Base-by-base conservation (phyloP, 2,329 filamentous ascomycete species). In the Xylogone sp. region DNA sequence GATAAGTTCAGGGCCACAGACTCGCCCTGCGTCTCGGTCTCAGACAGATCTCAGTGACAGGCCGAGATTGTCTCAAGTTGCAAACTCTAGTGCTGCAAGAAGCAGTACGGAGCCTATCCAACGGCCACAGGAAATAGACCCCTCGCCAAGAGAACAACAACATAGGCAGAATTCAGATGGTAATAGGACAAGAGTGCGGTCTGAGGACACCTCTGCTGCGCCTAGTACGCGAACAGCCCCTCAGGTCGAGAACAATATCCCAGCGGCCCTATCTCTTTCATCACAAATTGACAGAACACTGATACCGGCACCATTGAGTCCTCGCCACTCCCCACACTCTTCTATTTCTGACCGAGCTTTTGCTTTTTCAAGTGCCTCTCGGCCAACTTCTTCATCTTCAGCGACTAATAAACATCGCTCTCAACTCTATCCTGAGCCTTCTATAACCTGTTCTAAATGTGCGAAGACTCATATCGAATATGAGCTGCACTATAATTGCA, bases 401-500 rank as follows among this genome's bases (percentile, higher is more conserved):
- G 34, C 53, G 49, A 62, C 64, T 16, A 65, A 66, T 42, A 56
- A 59, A 42, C 53, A 63, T 43, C 58, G 56, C 3, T 48, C 58
- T 19, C 71, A 81, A 60, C 70, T 82, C 1, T 89, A 81, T 56
- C 68, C 74, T 1, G 90, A 95, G 62, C 90, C 91, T 1, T 83
- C 82, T 1, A 81, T 96, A 47, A 76, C 75, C 8, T 97, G 93
- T 66, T 79, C 83, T 34, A 75, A 81, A 9, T 97, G 93, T 66
- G 71, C 75, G 19, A 86, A 79, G 56, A 62, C 75, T 5, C 81
- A 91, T 54, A 92, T 97, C 34, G 87, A 96, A 65, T 90, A 96
- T 60, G 83, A 90, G 8, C 72, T 96, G 2, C 90, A 97, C 68
- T 96, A 93, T 69, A 88, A 88, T 64, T 97, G 93, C 68, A 68